phyloP scores from a whole-genome alignment of 129 eudicot species.

The Oenanthe sinensis region DNA sequence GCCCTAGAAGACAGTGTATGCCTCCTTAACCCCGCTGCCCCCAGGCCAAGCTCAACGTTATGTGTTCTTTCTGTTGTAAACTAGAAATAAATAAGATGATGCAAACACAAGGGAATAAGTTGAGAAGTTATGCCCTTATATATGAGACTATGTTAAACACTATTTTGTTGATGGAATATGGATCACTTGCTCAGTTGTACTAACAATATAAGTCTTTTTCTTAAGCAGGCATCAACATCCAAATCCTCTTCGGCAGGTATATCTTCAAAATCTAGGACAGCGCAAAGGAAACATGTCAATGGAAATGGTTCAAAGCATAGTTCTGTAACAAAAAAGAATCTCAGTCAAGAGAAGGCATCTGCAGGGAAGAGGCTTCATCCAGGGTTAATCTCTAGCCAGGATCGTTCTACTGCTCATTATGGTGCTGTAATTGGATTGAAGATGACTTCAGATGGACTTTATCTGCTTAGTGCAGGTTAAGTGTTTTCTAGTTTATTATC shows the following conservation, averaged over 20 bases:
- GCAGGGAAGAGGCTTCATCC: slow-evolving; percentile 86
- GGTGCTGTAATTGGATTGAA: slow-evolving; percentile 81
- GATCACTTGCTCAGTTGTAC: not conserved
- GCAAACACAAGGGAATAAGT: not conserved
- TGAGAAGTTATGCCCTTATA: not conserved
- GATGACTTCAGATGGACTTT: slow-evolving; percentile 82
- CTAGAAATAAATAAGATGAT: not conserved
- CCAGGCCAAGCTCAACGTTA: not conserved
- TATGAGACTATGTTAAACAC: not conserved
- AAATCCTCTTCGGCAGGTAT: slow-evolving; percentile 42
- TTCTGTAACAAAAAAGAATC: slow-evolving; percentile 28
- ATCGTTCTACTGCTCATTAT: slow-evolving; percentile 95
- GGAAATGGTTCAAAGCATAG: slow-evolving; percentile 54
- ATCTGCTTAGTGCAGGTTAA: slow-evolving; percentile 95
- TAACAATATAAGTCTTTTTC: slow-evolving; percentile 1
- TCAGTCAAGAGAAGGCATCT: slow-evolving; percentile 48
- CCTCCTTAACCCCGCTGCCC: not conserved
- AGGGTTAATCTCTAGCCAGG: slow-evolving; percentile 78
- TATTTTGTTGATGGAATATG: not conserved
- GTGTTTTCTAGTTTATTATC: not conserved
- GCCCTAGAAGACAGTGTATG: not conserved
- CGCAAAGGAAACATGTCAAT: slow-evolving; percentile 40
- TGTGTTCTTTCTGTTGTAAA: not conserved
- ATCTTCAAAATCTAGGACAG: slow-evolving; percentile 36
- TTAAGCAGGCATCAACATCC: slow-evolving; percentile 42